Conservation (phyloP, 140 eudicot species). For the Senecio squalidus region DNA sequence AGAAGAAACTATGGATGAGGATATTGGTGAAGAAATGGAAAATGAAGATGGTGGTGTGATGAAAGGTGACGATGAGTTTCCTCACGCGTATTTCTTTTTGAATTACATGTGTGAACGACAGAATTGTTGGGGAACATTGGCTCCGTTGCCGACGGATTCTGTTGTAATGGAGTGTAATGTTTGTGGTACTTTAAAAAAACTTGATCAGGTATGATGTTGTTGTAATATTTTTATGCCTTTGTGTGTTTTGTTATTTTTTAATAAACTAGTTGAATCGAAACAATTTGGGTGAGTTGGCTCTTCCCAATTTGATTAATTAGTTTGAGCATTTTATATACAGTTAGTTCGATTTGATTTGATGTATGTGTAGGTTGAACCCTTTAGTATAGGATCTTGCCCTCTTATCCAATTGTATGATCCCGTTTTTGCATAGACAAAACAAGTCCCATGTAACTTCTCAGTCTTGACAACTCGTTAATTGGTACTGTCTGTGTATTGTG, state of each 20-base stretch:
- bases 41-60: slow-evolving; percentile 17
- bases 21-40: slow-evolving; percentile 30
- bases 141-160: slow-evolving; percentile 51
- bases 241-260: background rate
- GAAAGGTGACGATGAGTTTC: slow-evolving; percentile 52
- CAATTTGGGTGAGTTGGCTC: background rate
- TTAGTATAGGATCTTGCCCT: too few relatives aligned
- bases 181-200: slow-evolving; percentile 53
- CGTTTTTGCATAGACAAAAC: too few relatives aligned
- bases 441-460: too few relatives aligned
- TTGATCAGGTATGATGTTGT: slow-evolving; percentile 37
- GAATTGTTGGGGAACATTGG: slow-evolving; percentile 87
- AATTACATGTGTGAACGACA: slow-evolving; percentile 77
- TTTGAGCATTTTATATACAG: too few relatives aligned
- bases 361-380: too few relatives aligned
- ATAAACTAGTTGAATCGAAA: background rate
- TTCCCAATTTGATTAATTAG: too few relatives aligned
- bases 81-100: slow-evolving; percentile 81
- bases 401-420: too few relatives aligned
- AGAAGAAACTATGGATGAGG: slow-evolving; percentile 40
- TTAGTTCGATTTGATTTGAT: too few relatives aligned
- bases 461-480: too few relatives aligned
- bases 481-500: too few relatives aligned
- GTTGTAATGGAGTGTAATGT: slow-evolving; percentile 77
- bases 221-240: too few relatives aligned